Base-by-base conservation (phyloP, 73 alveolate species). In the Paramecium tetraurelia region DNA sequence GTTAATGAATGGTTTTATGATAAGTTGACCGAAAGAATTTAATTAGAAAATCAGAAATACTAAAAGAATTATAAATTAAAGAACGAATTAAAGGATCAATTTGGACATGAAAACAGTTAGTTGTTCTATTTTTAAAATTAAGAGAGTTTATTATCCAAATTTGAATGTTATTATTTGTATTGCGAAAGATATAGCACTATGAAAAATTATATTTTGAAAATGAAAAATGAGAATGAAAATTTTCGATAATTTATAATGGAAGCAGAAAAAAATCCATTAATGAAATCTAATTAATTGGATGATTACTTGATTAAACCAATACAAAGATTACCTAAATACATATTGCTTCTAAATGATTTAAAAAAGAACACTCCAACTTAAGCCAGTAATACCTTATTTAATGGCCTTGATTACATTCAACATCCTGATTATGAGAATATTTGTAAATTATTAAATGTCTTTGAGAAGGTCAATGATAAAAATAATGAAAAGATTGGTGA, bases 341-440 rank as follows among this genome's bases (percentile, higher is more conserved):
- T 38, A 4, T 38, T 75, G 10, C 87, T 75, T 12, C 18, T 75
- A 2, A 75, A 75, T 35, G 87, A 75, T 8, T 20, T 75, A 16
- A 38, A 75, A 22, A 75, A 75, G 68, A 75, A 75, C 16, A 75
- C 87, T 10, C 87, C 87, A 35, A 41, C 38, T 18, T 12, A 75
- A 31, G 2, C 10, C 7, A 29, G 46, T 27, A 4, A 21, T n/a
- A 0, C 41, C 14, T 11, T 22, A 27, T 31, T 63, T 20, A 1
- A n/a, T 12, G 24, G 44, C 3, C 27, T 12, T 10, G 4, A 63
- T 7, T 40, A 63, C 3, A 22, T 63, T 27, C 14, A 21, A 12
- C 87, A 75, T 75, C 87, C 87, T 38, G 87, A 75, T 75, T 75
- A 75, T 41, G 4, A 3, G n/a, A 75, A 75, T 38, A 75, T 75